Conservation (phyloP, 2,329 filamentous ascomycete species). For the Chaetomiaceae sp. region DNA sequence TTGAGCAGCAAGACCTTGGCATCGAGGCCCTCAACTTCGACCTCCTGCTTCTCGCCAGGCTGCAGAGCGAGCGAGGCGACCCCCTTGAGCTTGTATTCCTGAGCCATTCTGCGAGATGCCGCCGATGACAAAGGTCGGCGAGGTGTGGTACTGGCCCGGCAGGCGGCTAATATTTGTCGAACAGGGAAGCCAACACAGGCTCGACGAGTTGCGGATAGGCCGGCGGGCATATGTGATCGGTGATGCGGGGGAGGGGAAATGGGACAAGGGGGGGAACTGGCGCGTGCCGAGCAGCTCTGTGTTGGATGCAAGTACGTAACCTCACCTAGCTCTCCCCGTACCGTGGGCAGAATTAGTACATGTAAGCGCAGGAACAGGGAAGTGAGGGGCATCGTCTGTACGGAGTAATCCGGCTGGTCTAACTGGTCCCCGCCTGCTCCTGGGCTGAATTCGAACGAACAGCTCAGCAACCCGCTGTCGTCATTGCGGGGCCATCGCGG, state of each 20-base stretch:
- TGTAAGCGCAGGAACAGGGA: neutral
- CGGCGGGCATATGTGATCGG: constrained; percentile 6
- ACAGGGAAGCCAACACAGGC: neutral
- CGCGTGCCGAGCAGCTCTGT: neutral
- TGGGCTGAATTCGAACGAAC: no score
- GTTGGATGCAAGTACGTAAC: neutral
- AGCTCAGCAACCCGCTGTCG: neutral
- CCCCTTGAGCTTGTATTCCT: constrained; percentile 68
- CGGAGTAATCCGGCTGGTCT: neutral
- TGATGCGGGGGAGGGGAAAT: constrained; percentile 2
- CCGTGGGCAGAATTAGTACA: no score
- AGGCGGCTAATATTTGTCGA: neutral
- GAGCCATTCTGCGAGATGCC: constrained; percentile 40
- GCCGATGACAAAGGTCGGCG: constrained; percentile 10
- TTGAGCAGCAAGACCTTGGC: constrained; percentile 85
- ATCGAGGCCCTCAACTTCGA: constrained; percentile 83
- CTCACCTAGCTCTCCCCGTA: no score
- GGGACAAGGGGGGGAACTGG: neutral
- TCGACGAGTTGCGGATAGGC: no score
- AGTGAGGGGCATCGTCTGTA: neutral
- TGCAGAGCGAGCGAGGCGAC: constrained; percentile 67
- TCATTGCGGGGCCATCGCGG: no score
- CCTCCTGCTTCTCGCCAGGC: constrained; percentile 79
- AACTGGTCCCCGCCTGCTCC: neutral
- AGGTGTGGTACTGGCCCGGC: neutral